phyloP scores from a whole-genome alignment of 2,329 filamentous ascomycete species.

The Hortaea sp. region DNA sequence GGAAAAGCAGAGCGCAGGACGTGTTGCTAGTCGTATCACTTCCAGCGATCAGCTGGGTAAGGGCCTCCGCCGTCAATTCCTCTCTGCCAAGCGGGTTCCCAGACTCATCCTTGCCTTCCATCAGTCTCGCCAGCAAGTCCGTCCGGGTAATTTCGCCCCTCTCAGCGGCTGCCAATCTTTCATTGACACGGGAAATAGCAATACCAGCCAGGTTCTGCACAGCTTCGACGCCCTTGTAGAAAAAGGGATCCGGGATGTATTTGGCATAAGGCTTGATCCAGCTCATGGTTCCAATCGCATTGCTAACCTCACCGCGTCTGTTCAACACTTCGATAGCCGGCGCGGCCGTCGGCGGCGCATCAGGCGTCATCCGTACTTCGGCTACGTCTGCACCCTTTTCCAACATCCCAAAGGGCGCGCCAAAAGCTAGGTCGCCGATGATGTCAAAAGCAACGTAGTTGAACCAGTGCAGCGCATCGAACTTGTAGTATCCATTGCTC shows the following conservation, averaged over 20 bases:
- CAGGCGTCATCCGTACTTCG: constrained; percentile 20
- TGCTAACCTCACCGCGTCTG: constrained; percentile 73
- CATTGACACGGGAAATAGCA: constrained; percentile 70
- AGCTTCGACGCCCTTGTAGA: constrained; percentile 25
- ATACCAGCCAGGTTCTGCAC: constrained; percentile 76
- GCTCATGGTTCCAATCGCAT: constrained; percentile 64
- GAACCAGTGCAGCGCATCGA: constrained; percentile 61
- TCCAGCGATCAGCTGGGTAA: constrained; percentile 79
- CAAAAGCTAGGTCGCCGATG: constrained; percentile 48
- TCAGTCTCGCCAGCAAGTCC: constrained; percentile 71
- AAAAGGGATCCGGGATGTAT: constrained; percentile 47
- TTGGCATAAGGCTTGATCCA: constrained; percentile 68
- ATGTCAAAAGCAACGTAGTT: constrained; percentile 77
- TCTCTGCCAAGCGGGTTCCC: constrained; percentile 65
- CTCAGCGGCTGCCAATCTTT: constrained; percentile 57
- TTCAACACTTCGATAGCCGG: constrained; percentile 78
- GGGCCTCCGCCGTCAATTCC: constrained; percentile 77
- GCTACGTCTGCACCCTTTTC: constrained; percentile 48
- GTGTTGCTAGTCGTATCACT: constrained; percentile 71
- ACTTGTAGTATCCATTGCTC: constrained; percentile 41
- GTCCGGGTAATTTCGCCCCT: constrained; percentile 50
- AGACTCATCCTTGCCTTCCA: constrained; percentile 75
- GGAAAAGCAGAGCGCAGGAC: constrained; percentile 73
- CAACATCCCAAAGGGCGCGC: constrained; percentile 75
- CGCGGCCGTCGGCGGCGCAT: constrained; percentile 19